Evolutionary conservation across 2,329 filamentous ascomycete genomes (phyloP).

Genomic region (Helicocarpus griseus): DNA sequence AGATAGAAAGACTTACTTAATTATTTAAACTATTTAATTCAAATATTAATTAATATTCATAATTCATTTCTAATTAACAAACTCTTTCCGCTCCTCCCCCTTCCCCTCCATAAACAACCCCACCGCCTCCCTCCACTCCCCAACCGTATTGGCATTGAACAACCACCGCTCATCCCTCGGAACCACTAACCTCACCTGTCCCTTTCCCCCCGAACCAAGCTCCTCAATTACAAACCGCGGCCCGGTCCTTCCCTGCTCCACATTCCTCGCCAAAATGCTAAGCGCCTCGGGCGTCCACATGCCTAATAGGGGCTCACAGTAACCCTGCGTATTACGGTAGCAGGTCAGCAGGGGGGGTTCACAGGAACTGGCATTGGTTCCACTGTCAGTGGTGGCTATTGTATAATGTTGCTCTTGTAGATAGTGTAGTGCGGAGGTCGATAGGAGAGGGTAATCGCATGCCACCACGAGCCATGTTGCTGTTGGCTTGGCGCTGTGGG

Average conservation of each 20-base stretch:
- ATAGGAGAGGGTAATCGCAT: constrained; percentile 27
- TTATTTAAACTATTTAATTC: not conserved
- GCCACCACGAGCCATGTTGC: constrained; percentile 25
- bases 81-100: not conserved
- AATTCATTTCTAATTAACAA: constrained; percentile 3
- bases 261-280: constrained; percentile 14
- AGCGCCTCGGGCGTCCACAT: constrained; percentile 28
- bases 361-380: constrained; percentile 13
- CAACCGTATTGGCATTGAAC: constrained; percentile 18
- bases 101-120: constrained; percentile 15
- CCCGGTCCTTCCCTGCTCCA: constrained; percentile 10
- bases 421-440: constrained; percentile 17
- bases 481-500: constrained; percentile 17
- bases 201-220: constrained; percentile 10
- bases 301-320: constrained; percentile 26
- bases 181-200: constrained; percentile 5
- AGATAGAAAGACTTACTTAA: too few relatives aligned
- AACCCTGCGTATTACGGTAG: constrained; percentile 22
- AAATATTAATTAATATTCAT: too few relatives aligned
- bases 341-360: constrained; percentile 31
- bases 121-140: constrained; percentile 37
- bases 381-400: not conserved
- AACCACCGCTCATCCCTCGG: constrained; percentile 11
- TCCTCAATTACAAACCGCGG: constrained; percentile 14
- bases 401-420: constrained; percentile 10